These are phyloP conservation scores for Mycocalia duriaeana DNA, from an alignment of 1,284 basidiomycete genomes.

Conservation along the genomic window DNA sequence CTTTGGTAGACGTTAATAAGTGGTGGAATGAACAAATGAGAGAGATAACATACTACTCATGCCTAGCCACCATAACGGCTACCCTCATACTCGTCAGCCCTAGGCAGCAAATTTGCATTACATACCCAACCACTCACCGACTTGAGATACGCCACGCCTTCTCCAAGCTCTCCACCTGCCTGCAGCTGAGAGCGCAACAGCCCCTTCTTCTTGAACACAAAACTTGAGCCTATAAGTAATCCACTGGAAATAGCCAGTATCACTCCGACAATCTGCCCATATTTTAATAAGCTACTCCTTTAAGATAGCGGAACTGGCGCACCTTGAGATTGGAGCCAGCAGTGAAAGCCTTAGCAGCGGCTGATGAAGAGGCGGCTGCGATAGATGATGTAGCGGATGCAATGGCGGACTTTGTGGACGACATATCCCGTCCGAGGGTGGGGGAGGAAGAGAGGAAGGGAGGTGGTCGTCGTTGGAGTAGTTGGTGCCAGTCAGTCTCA, in stretches of 20 bases:
- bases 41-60: conserved; percentile 59
- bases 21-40: not conserved
- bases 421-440: conserved; percentile 15
- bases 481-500: too few relatives aligned
- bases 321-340: too few relatives aligned
- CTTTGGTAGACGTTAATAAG: conserved; percentile 30
- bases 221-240: conserved; percentile 87
- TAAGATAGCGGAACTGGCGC: too few relatives aligned
- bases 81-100: not conserved
- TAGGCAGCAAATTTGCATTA: not conserved
- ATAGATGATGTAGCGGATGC: conserved; percentile 29
- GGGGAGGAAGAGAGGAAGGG: too few relatives aligned
- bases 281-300: too few relatives aligned
- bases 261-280: conserved; percentile 73
- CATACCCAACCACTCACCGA: conserved; percentile 47
- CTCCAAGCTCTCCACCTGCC: conserved; percentile 72
- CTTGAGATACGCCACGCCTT: conserved; percentile 94
- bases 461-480: conserved; percentile 12
- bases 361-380: conserved; percentile 27
- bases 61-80: conserved; percentile 84
- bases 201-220: conserved; percentile 96
- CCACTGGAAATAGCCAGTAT: conserved; percentile 82
- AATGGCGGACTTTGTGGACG: conserved; percentile 27
- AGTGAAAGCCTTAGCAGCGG: conserved; percentile 36
- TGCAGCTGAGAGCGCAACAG: conserved; percentile 68